phyloP scores from a whole-genome alignment of 2,329 filamentous ascomycete species.

The Paracamarosporium sp. region DNA sequence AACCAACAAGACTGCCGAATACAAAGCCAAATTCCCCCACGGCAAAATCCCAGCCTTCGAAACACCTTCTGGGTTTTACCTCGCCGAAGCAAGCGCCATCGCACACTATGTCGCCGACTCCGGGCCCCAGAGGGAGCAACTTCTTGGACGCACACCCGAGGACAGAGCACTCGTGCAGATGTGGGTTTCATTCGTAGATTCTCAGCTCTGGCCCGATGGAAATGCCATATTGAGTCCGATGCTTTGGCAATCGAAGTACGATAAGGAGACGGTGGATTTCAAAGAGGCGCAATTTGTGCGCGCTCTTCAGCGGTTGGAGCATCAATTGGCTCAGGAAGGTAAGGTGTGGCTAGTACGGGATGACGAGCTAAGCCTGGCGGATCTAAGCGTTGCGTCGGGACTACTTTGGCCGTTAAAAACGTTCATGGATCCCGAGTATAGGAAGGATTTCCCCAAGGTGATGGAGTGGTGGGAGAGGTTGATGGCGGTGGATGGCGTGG shows the following conservation, averaged over 20 bases:
- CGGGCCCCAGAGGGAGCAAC: constrained; percentile 53
- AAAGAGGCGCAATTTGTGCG: constrained; percentile 17
- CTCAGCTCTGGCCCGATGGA: constrained; percentile 15
- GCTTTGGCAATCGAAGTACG: constrained; percentile 21
- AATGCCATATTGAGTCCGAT: constrained; percentile 16
- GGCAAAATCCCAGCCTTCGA: constrained; percentile 61
- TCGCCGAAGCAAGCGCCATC: constrained; percentile 58
- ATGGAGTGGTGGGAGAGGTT: constrained; percentile 28
- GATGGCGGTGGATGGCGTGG: constrained; percentile 21
- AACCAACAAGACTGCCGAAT: constrained; percentile 55
- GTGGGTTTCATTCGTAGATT: constrained; percentile 46
- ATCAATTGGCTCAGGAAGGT: constrained; percentile 15
- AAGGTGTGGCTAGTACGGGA: constrained; percentile 24
- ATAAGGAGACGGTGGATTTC: constrained; percentile 5
- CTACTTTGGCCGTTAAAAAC: constrained; percentile 22
- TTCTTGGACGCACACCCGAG: constrained; percentile 52
- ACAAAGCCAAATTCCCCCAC: constrained; percentile 58
- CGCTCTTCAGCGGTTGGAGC: constrained; percentile 18
- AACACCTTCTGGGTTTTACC: constrained; percentile 54
- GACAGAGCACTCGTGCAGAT: constrained; percentile 53
- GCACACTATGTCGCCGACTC: constrained; percentile 54
- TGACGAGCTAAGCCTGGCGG: constrained; percentile 26
- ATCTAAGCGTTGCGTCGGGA: constrained; percentile 26
- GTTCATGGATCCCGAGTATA: constrained; percentile 23
- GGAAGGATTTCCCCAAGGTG: constrained; percentile 18